These are phyloP conservation scores for Ophiostoma sp. DNA, from an alignment of 2,329 filamentous ascomycete species.

Conservation along the genomic window DNA sequence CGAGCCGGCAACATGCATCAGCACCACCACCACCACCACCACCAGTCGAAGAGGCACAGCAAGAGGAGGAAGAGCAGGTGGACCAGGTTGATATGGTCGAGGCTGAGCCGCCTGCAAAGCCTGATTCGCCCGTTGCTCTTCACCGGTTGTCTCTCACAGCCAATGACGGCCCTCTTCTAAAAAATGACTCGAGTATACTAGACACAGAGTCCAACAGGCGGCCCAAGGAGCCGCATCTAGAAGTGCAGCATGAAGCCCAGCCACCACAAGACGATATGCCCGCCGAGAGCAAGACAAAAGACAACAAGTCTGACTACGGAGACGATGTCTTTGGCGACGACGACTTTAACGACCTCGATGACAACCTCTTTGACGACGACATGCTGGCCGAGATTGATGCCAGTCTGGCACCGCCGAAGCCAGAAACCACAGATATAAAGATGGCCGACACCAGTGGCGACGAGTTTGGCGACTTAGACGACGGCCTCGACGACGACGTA, in stretches of 20 bases:
- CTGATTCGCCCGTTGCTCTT: not conserved
- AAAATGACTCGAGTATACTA: not conserved
- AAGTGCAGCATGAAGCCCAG: not conserved
- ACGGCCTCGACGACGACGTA: constrained; percentile 53
- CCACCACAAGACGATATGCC: not conserved
- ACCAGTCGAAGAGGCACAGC: not conserved
- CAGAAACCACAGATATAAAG: not conserved
- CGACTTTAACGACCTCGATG: constrained; percentile 54
- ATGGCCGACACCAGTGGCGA: constrained; percentile 42
- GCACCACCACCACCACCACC: not conserved
- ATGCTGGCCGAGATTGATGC: constrained; percentile 56
- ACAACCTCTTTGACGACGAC: constrained; percentile 59
- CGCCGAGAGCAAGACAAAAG: not conserved
- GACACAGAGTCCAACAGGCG: constrained; percentile 11
- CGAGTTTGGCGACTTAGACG: constrained; percentile 57
- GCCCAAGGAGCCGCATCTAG: not conserved
- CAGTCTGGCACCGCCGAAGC: constrained; percentile 34
- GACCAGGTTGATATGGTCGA: not conserved
- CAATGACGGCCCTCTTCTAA: constrained; percentile 33
- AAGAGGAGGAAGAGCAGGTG: not conserved
- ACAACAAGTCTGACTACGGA: constrained; percentile 50
- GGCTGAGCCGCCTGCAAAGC: not conserved
- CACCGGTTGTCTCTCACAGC: not conserved
- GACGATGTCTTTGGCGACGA: constrained; percentile 61
- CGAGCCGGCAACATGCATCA: constrained; percentile 38